Evolutionary conservation across 2,329 filamentous ascomycete species (phyloP).

Genomic region (Alternaria tenuissima): DNA sequence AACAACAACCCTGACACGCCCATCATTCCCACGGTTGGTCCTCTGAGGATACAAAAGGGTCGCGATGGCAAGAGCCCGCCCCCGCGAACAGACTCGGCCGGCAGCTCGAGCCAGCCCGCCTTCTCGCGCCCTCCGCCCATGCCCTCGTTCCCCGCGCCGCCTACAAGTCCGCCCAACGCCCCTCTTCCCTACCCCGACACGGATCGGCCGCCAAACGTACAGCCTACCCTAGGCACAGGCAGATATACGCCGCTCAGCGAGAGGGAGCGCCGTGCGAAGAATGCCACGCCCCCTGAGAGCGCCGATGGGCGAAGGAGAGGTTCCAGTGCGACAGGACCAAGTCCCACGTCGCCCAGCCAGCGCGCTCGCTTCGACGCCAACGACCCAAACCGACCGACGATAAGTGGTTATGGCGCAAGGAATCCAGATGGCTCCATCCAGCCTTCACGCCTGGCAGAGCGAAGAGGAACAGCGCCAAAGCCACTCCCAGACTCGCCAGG

Average conservation of each 20-base stretch:
- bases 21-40: conserved; percentile 84
- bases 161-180: conserved; percentile 58
- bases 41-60: conserved; percentile 80
- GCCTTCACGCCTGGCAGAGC: conserved; percentile 75
- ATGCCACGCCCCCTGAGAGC: conserved; percentile 45
- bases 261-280: conserved; percentile 44
- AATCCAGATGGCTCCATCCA: conserved; percentile 48
- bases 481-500: conserved; percentile 84
- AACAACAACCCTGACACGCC: conserved; percentile 69
- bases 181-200: conserved; percentile 58
- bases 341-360: conserved; percentile 40
- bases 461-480: conserved; percentile 81
- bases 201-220: conserved; percentile 43
- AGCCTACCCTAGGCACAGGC: conserved; percentile 31
- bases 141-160: conserved; percentile 70
- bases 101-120: conserved; percentile 61
- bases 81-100: conserved; percentile 68
- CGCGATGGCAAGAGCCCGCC: conserved; percentile 65
- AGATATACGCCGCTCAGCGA: conserved; percentile 50
- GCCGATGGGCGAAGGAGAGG: conserved; percentile 42
- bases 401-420: conserved; percentile 55
- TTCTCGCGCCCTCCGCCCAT: conserved; percentile 55
- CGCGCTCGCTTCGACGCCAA: conserved; percentile 57
- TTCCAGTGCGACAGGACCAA: conserved; percentile 40
- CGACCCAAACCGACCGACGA: conserved; percentile 59